phyloP scores from a whole-genome alignment of 2,329 filamentous ascomycete genomes.

The Ilyonectria sp. region DNA sequence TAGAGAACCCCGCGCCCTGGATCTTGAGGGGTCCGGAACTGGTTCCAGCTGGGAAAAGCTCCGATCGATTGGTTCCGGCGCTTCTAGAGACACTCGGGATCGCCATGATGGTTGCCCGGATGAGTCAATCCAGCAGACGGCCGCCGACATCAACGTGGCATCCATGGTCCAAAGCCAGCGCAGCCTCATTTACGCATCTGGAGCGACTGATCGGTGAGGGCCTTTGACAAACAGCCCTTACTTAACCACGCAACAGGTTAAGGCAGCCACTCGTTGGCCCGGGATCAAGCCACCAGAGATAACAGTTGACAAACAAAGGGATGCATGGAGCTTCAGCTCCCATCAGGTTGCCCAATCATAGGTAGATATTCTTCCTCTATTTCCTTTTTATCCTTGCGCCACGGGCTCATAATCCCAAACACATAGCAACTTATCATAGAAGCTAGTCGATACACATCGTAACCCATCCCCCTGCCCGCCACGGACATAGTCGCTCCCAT shows the following conservation, averaged over 20 bases:
- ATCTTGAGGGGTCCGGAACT: constrained; percentile 2
- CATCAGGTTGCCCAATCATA: not conserved
- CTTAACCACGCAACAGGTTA: not conserved
- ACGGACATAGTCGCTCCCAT: constrained; percentile 81
- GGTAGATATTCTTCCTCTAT: not conserved
- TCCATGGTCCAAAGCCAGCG: not conserved
- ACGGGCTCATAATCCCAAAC: constrained; percentile 67
- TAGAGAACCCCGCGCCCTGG: constrained; percentile 1
- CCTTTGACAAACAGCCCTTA: not conserved
- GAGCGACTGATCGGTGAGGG: not conserved
- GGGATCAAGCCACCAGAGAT: constrained; percentile 6
- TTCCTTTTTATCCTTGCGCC: constrained; percentile 2
- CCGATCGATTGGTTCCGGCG: constrained; percentile 23
- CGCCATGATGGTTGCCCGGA: constrained; percentile 12
- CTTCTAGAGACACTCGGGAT: constrained; percentile 10
- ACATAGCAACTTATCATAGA: constrained; percentile 81
- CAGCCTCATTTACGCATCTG: not conserved
- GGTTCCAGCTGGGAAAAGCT: constrained; percentile 16
- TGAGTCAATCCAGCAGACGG: constrained; percentile 16
- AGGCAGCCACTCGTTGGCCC: not conserved
- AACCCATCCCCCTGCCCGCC: constrained; percentile 47
- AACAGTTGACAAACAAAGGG: constrained; percentile 13
- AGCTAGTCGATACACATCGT: constrained; percentile 79
- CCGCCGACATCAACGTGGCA: constrained; percentile 18
- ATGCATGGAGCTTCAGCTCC: not conserved